Evolutionary conservation across 2,329 filamentous ascomycete genomes (phyloP).

Genomic region (Coleophoma eucalyptorum): DNA sequence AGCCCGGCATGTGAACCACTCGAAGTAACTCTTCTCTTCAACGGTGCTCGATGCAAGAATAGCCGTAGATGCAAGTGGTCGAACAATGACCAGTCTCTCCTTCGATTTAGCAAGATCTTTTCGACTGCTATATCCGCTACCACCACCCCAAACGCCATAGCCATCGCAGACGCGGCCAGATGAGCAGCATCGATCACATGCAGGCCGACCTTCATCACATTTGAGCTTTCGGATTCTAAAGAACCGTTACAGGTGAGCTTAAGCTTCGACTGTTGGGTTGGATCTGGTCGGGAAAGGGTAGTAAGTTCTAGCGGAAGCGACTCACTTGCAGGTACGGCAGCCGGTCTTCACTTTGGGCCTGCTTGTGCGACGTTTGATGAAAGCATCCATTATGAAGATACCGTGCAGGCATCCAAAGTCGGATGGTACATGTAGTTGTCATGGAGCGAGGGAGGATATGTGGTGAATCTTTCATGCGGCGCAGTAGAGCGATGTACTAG

Average conservation of each 20-base stretch:
- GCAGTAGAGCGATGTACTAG: no score
- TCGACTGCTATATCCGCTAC: constrained; percentile 1
- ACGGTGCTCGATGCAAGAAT: constrained; percentile 31
- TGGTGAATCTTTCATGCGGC: no score
- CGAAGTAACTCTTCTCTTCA: constrained; percentile 31
- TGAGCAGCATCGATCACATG: constrained; percentile 43
- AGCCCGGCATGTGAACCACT: constrained; percentile 44
- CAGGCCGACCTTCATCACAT: constrained; percentile 51
- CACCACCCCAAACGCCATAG: constrained; percentile 31
- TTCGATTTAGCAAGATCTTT: constrained; percentile 19
- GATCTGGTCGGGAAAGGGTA: background rate
- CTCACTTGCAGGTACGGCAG: constrained; percentile 38
- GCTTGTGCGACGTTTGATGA: background rate
- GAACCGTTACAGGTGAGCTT: background rate
- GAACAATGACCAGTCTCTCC: constrained; percentile 27
- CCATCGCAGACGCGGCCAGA: constrained; percentile 33
- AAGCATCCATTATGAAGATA: no score
- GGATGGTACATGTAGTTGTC: no score
- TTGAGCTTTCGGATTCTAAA: constrained; percentile 50
- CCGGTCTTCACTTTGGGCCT: constrained; percentile 34
- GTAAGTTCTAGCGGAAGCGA: constrained; percentile 2
- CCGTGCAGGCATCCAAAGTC: no score
- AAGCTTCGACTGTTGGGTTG: constrained; percentile 11
- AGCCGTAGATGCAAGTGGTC: constrained; percentile 32
- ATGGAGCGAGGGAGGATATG: no score